Percentiles rank a stretch among this genome's conserved stretches.
Evolutionary conservation across 2,329 filamentous ascomycete species (phyloP).

Genomic region (Pseudohalonectria lignicola): DNA sequence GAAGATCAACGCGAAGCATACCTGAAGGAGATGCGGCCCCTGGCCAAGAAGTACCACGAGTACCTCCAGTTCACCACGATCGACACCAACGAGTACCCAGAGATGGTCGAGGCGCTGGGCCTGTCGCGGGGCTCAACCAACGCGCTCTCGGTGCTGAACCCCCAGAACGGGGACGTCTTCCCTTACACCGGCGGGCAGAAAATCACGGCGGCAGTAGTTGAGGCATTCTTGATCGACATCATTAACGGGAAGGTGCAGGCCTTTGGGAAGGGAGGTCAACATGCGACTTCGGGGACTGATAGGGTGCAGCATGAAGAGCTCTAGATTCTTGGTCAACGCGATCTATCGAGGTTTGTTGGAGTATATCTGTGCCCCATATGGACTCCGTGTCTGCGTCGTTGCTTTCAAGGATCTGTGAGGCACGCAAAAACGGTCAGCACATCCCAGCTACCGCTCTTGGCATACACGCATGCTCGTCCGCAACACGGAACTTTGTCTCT

Average conservation of each 20-base stretch:
- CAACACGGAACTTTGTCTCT: too few species aligned
- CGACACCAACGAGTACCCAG: conserved; percentile 30
- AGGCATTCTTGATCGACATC: conserved; percentile 31
- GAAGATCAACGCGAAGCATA: conserved; percentile 21
- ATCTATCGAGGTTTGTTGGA: too few species aligned
- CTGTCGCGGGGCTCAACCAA: conserved; percentile 15
- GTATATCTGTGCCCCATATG: too few species aligned
- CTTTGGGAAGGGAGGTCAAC: conserved; percentile 13
- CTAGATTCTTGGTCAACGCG: too few species aligned
- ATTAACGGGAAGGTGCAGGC: conserved; percentile 27
- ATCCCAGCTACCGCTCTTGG: too few species aligned
- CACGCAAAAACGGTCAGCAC: too few species aligned
- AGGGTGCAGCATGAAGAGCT: conserved; percentile 4
- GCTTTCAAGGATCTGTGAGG: too few species aligned
- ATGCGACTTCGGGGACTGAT: neutral
- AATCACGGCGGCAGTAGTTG: conserved; percentile 23
- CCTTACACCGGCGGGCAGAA: conserved; percentile 18
- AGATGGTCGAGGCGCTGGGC: conserved; percentile 28
- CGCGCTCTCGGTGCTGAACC: conserved; percentile 31
- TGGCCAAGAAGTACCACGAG: conserved; percentile 33
- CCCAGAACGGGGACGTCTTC: conserved; percentile 30
- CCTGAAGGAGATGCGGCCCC: conserved; percentile 20
- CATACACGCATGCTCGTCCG: too few species aligned
- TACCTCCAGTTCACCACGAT: conserved; percentile 37
- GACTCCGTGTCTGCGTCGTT: too few species aligned